Conservation (phyloP, 306 rosid species). For the Casuarina cunninghamiana region DNA sequence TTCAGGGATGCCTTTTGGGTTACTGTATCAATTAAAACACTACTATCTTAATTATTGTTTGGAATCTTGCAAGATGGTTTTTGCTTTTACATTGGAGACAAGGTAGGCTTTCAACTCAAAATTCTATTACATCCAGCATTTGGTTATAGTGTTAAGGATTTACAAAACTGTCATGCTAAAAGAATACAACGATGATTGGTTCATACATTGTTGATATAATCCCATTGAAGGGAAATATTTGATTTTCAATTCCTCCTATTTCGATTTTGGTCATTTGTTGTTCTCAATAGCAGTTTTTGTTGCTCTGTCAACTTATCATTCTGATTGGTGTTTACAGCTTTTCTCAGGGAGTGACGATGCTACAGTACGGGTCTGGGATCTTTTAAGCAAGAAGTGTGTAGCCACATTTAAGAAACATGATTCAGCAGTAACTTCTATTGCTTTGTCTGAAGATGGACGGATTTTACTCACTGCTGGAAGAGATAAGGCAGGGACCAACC, state of each 20-base stretch:
- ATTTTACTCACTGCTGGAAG: slow-evolving; percentile 93
- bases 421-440: slow-evolving; percentile 81
- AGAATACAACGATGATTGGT: neutral
- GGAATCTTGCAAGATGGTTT: neutral
- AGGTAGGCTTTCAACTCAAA: neutral
- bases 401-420: slow-evolving; percentile 69
- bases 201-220: slow-evolving; percentile 1
- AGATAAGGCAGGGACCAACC: slow-evolving; percentile 63
- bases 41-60: neutral
- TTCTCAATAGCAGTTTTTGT: slow-evolving; percentile 11
- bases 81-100: neutral
- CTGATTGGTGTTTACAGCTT: slow-evolving; percentile 53
- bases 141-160: neutral
- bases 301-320: slow-evolving; percentile 20
- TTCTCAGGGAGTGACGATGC: slow-evolving; percentile 95
- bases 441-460: slow-evolving; percentile 85
- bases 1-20: neutral
- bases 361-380: slow-evolving; percentile 80
- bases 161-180: neutral
- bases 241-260: neutral
- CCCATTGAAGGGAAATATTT: slow-evolving; percentile 17
- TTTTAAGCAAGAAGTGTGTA: slow-evolving; percentile 58
- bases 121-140: neutral
- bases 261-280: slow-evolving; percentile 4
- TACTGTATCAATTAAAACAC: neutral